Evolutionary conservation across 169 alveolate genomes (phyloP), one percentile per base, ranked within the genome.

Genomic region (Cryptosporidium ubiquitum): DNA sequence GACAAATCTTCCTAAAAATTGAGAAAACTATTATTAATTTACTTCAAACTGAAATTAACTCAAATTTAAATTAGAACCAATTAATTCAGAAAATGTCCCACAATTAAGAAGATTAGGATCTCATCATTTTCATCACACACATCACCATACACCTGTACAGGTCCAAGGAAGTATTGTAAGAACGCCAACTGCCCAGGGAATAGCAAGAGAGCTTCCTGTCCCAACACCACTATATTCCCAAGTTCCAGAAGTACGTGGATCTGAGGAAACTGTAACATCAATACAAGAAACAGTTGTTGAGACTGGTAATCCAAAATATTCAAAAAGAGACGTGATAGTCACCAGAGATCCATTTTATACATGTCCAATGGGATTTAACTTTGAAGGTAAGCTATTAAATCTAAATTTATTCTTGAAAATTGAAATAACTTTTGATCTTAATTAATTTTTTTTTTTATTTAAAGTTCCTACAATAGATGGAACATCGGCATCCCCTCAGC

Each of bases 291-390:
- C 89, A 2, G 42, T 79, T 5, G 75, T 79, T 40, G 89, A 79
- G 23, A 79, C 89, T 3, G 75, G 89, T 16, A 33, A 61, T n/a
- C 89, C 89, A 35, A 60, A 57, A 18, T 79, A 79, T 40, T 58
- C 75, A 40, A 79, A 79, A 40, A 58, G 89, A 31, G 89, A 79
- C 39, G 75, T 79, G 29, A 79, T 79, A 20, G 68, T 79, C 10
- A 79, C 89, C 4, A 79, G 79, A 61, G 89, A 79, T 61, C 89
- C 89, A 5, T 79, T 79, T 79, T 79, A 79, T 16, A 79, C 89
- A 60, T 79, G 89, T n/a, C 89, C 89, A 20, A 79, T 61, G 79
- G 89, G 89, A 42, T 79, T 79, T 31, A 79, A 42, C 23, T 79
- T 79, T 64, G 89, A 79, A 61, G 79, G 89, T 79, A 79, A 79